These are phyloP conservation scores for Paspalum notatum DNA, from an alignment of 176 grass and related monocot species.

Conservation along the genomic window DNA sequence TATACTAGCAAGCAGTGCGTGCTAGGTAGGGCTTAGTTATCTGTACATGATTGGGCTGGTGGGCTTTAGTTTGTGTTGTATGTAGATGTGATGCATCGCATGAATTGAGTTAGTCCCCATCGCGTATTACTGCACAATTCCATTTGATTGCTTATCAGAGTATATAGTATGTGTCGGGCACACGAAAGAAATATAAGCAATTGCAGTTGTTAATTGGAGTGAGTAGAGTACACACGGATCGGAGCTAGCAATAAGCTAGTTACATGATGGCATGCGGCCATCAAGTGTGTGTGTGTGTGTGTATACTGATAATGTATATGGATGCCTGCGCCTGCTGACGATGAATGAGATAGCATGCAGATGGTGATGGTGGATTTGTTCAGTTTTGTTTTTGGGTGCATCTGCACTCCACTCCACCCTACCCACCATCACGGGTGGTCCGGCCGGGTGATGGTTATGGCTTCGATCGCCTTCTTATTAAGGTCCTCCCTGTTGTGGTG, in stretches of 20 bases:
- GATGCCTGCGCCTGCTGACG: too few relatives aligned
- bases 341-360: too few relatives aligned
- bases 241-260: too few relatives aligned
- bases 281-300: too few relatives aligned
- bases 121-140: neutral
- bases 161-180: neutral
- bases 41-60: neutral
- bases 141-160: neutral
- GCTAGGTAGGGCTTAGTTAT: neutral
- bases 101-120: neutral
- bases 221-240: too few relatives aligned
- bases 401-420: too few relatives aligned
- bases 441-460: slow-evolving; percentile 1
- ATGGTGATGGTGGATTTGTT: too few relatives aligned
- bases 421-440: too few relatives aligned
- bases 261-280: too few relatives aligned
- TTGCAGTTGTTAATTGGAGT: too few relatives aligned
- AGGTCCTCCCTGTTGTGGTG: neutral
- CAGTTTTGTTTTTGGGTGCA: too few relatives aligned
- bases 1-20: neutral
- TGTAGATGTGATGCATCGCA: neutral
- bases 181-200: neutral
- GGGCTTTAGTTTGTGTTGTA: neutral
- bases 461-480: neutral
- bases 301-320: too few relatives aligned